phyloP scores from a whole-genome alignment of 495 filamentous ascomycete genomes.

The Aspergillus sclerotiicarbonarius region DNA sequence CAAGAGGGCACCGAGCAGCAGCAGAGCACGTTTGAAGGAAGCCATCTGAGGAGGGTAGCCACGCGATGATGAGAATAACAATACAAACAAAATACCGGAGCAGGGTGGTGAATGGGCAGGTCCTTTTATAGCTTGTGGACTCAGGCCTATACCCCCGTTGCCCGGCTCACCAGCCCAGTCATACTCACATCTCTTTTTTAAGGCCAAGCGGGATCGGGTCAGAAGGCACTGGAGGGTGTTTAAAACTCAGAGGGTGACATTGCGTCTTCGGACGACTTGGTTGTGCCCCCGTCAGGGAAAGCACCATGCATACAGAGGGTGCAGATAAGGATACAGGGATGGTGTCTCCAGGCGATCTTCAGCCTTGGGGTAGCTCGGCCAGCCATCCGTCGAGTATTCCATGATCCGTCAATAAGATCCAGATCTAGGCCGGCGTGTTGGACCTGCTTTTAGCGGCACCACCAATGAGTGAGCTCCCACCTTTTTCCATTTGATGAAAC shows the following conservation, averaged over 20 bases:
- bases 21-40: conserved; percentile 26
- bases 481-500: too few species aligned
- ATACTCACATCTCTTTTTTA: conserved; percentile 3
- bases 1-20: conserved; percentile 27
- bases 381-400: not conserved
- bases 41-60: conserved; percentile 17
- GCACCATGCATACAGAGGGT: conserved; percentile 11
- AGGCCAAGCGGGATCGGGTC: conserved; percentile 15
- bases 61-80: not conserved
- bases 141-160: not conserved
- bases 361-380: not conserved
- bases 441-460: too few species aligned
- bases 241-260: conserved; percentile 29
- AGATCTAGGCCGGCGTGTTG: too few species aligned
- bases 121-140: not conserved
- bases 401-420: too few species aligned
- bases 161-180: not conserved
- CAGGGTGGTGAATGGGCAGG: conserved; percentile 10
- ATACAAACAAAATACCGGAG: not conserved
- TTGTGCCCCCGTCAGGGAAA: conserved; percentile 21
- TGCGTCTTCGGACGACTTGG: conserved; percentile 22
- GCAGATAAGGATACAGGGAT: conserved; percentile 4
- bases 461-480: too few species aligned
- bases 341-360: too few species aligned
- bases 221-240: conserved; percentile 3